These are phyloP conservation scores for Rubia yunnanensis DNA, from an alignment of 257 asterid species.

Conservation along the genomic window DNA sequence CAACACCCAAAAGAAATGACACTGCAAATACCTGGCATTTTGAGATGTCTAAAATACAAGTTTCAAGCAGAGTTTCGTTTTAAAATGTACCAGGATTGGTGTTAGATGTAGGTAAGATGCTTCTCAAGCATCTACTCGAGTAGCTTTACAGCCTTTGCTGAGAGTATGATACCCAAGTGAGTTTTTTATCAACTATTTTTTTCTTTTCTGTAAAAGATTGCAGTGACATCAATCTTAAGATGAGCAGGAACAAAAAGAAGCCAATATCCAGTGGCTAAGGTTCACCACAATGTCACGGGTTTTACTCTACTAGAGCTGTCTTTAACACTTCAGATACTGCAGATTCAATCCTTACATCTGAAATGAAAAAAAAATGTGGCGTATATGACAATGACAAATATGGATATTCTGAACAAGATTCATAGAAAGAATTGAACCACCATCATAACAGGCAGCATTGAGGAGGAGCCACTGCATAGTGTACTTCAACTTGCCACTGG, in stretches of 20 bases:
- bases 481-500: conserved; percentile 37
- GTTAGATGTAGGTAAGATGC: neutral
- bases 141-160: neutral
- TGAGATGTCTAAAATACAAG: neutral
- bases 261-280: conserved; percentile 4
- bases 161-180: neutral
- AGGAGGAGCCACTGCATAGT: conserved; percentile 5
- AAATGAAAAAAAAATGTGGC: conserved; percentile 10
- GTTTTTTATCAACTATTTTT: too few relatives aligned
- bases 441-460: neutral
- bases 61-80: neutral
- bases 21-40: neutral
- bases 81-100: neutral
- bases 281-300: conserved; percentile 16
- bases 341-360: conserved; percentile 17
- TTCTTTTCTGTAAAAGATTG: neutral
- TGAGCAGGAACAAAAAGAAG: conserved; percentile 1
- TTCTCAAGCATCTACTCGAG: neutral
- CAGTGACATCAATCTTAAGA: neutral
- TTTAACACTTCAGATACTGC: conserved; percentile 1
- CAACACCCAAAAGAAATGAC: too few relatives aligned
- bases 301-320: conserved; percentile 15
- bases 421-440: conserved; percentile 14
- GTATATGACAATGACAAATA: conserved; percentile 15
- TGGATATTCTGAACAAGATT: conserved; percentile 18